Evolutionary conservation across 2,329 filamentous ascomycete genomes (phyloP).

Genomic region (Beauveria sp.): DNA sequence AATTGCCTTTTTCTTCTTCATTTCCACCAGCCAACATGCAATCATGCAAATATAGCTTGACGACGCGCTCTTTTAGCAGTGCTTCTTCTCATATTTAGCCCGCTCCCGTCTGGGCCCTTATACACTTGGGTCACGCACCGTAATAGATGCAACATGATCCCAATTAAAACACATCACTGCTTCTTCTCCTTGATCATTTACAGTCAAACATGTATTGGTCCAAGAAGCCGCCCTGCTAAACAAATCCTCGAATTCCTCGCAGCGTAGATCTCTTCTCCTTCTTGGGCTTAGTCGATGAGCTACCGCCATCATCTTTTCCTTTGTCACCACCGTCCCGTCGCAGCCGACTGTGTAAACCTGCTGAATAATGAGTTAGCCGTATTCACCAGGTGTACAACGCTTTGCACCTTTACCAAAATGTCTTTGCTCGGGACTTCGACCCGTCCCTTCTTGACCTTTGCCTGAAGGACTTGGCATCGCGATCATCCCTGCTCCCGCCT

Average conservation of each 20-base stretch:
- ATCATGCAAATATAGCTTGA: not conserved
- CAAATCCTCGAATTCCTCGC: constrained; percentile 34
- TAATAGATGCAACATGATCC: not conserved
- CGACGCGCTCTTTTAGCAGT: not conserved
- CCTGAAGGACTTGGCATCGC: constrained; percentile 26
- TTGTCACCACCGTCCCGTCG: constrained; percentile 44
- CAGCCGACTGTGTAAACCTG: constrained; percentile 39
- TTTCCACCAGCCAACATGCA: not conserved
- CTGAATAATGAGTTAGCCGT: constrained; percentile 20
- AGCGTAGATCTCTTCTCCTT: constrained; percentile 31
- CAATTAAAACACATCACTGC: not conserved
- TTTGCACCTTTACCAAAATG: constrained; percentile 28
- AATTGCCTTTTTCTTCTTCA: not conserved
- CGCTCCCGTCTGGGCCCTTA: not conserved
- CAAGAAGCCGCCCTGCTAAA: constrained; percentile 14
- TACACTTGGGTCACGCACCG: too few relatives aligned
- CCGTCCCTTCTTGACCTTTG: constrained; percentile 16
- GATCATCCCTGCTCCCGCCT: constrained; percentile 21
- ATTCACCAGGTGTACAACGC: not conserved
- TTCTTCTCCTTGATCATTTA: not conserved
- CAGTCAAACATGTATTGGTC: not conserved
- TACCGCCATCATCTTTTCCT: constrained; percentile 33
- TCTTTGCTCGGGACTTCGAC: constrained; percentile 31
- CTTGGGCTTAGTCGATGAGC: constrained; percentile 19
- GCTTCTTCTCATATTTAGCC: not conserved